These are phyloP conservation scores for Lobosporangium transversale DNA, from an alignment of 192 early-diverging fungal genomes.

Conservation along the genomic window DNA sequence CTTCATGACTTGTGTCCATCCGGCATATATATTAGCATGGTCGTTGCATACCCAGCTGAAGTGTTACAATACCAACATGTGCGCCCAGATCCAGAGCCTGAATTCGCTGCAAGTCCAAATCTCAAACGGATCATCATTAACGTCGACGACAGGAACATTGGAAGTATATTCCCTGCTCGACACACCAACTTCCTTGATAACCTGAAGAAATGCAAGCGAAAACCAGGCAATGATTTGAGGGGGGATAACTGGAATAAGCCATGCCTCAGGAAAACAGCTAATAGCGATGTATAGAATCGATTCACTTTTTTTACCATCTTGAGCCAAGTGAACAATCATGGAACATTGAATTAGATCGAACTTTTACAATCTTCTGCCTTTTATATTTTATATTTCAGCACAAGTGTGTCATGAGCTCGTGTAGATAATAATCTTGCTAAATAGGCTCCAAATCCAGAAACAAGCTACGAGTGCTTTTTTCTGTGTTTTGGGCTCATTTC, in stretches of 20 bases:
- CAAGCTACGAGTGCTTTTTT: too few relatives aligned
- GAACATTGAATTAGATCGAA: too few relatives aligned
- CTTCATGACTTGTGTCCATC: neutral
- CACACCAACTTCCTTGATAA: neutral
- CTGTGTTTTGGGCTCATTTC: too few relatives aligned
- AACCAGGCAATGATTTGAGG: neutral
- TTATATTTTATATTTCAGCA: too few relatives aligned
- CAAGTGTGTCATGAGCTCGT: too few relatives aligned
- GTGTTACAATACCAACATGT: neutral
- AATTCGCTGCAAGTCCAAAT: neutral
- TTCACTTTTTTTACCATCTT: too few relatives aligned
- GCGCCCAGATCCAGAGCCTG: neutral
- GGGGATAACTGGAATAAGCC: neutral
- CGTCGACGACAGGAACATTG: neutral
- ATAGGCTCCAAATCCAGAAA: too few relatives aligned
- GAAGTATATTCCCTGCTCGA: neutral
- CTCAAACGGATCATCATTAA: neutral
- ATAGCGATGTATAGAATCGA: too few relatives aligned
- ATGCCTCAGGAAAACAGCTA: neutral
- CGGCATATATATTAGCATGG: neutral
- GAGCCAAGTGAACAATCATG: too few relatives aligned
- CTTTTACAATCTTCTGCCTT: too few relatives aligned
- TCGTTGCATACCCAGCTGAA: neutral
- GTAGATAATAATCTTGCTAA: too few relatives aligned
- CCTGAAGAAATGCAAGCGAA: neutral